These are phyloP conservation scores for Scopulariopsis brevicaulis DNA, from an alignment of 2,329 filamentous ascomycete species.

Conservation along the genomic window DNA sequence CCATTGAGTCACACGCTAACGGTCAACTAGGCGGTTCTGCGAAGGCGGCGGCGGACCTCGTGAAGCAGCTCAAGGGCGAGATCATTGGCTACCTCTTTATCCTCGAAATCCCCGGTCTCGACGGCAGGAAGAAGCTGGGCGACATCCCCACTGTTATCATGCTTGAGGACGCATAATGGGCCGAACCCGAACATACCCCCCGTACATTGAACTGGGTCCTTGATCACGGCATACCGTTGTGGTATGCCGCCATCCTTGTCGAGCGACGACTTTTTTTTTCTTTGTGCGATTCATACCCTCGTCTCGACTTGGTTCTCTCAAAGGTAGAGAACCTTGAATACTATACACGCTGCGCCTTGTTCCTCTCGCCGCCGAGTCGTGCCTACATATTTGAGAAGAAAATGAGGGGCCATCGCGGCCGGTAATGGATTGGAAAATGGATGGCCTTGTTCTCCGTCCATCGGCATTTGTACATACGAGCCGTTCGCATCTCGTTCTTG, in stretches of 20 bases:
- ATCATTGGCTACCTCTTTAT: conserved; percentile 89
- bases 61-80: conserved; percentile 75
- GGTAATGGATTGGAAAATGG: neutral
- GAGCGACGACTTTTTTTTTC: neutral
- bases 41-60: conserved; percentile 73
- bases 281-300: neutral
- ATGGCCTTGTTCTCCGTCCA: neutral
- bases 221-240: neutral
- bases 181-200: neutral
- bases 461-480: neutral
- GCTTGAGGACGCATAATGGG: conserved; percentile 41
- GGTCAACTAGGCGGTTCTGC: conserved; percentile 68
- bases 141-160: conserved; percentile 71
- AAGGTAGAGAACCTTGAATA: neutral
- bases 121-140: conserved; percentile 81
- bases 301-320: neutral
- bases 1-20: conserved; percentile 10
- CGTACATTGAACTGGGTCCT: neutral
- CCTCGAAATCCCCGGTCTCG: conserved; percentile 86
- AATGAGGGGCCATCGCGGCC: neutral
- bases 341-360: neutral
- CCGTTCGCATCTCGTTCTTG: neutral
- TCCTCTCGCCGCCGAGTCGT: neutral
- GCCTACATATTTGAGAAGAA: neutral
- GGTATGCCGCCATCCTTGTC: neutral